phyloP scores from a whole-genome alignment of 805 yeast genomes.

The Wickerhamomyces ciferrii region DNA sequence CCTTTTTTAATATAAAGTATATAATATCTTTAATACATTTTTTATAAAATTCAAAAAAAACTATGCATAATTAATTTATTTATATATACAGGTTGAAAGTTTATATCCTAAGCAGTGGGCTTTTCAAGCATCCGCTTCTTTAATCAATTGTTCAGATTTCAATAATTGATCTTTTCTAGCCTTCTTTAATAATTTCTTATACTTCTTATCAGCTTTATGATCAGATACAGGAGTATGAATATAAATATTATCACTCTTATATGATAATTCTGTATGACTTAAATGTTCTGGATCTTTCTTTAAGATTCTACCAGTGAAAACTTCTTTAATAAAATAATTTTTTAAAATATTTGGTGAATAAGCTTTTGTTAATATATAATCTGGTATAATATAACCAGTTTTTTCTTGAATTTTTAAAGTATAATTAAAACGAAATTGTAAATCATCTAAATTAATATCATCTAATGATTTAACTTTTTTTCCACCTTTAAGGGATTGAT shows the following conservation, averaged over 20 bases:
- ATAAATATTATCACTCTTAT: slow-evolving; percentile 18
- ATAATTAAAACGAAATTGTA: slow-evolving; percentile 29
- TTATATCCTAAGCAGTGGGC: too few species aligned
- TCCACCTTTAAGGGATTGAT: slow-evolving; percentile 11
- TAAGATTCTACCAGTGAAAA: slow-evolving; percentile 25
- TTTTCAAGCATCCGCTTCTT: slow-evolving; percentile 1
- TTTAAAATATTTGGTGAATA: slow-evolving; percentile 23
- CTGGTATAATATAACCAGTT: slow-evolving; percentile 34
- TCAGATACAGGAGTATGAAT: slow-evolving; percentile 16
- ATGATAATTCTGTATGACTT: slow-evolving; percentile 10
- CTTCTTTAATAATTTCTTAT: slow-evolving; percentile 16
- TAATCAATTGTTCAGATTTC: slow-evolving; percentile 17
- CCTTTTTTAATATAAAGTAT: background rate
- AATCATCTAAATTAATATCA: slow-evolving; percentile 18
- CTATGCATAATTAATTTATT: background rate
- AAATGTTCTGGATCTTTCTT: slow-evolving; percentile 9
- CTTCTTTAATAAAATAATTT: slow-evolving; percentile 20
- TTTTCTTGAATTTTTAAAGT: slow-evolving; percentile 27
- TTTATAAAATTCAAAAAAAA: too few species aligned
- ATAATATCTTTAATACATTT: too few species aligned
- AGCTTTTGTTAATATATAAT: slow-evolving; percentile 27
- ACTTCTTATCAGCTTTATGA: slow-evolving; percentile 18
- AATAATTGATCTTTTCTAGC: slow-evolving; percentile 18
- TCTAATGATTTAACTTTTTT: slow-evolving; percentile 4
- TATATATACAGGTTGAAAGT: too few species aligned